Evolutionary conservation across 2,329 filamentous ascomycete genomes (phyloP).

Genomic region (Intubia oerlemansii): DNA sequence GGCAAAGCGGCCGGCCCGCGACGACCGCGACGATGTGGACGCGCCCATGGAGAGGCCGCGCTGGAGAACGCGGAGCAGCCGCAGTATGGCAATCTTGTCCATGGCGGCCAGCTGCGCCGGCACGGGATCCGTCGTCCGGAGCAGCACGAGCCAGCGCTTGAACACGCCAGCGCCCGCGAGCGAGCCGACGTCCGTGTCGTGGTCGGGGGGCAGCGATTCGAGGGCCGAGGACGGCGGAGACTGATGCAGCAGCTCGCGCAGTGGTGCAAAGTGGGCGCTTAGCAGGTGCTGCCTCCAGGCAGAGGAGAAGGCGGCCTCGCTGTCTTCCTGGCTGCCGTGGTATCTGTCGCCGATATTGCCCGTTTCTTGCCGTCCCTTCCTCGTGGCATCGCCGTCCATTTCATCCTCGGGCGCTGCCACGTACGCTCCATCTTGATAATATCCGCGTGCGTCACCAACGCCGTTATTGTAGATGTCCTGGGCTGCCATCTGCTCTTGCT

Average conservation of each 20-base stretch:
- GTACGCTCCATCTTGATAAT: slow-evolving; percentile 64
- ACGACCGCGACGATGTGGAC: slow-evolving; percentile 6
- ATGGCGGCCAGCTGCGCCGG: slow-evolving; percentile 41
- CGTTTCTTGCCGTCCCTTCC: no score
- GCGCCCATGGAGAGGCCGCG: slow-evolving; percentile 35
- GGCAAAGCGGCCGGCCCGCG: slow-evolving; percentile 4
- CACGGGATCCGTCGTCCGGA: slow-evolving; percentile 31
- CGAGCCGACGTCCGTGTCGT: slow-evolving; percentile 32
- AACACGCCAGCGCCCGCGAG: slow-evolving; percentile 28
- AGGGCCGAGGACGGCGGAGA: no score
- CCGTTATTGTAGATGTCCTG: slow-evolving; percentile 25
- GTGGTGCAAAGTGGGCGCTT: slow-evolving; percentile 37
- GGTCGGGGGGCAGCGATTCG: slow-evolving; percentile 31
- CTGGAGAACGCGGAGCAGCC: slow-evolving; percentile 45
- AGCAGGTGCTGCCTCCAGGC: slow-evolving; percentile 45
- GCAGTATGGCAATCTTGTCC: slow-evolving; percentile 42
- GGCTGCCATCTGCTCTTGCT: no score
- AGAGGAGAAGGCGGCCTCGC: slow-evolving; percentile 24
- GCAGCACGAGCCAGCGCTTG: slow-evolving; percentile 27
- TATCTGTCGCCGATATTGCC: slow-evolving; percentile 9
- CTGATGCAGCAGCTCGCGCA: slow-evolving; percentile 43
- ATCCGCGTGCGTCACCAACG: slow-evolving; percentile 34
- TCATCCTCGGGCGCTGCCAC: slow-evolving; percentile 31
- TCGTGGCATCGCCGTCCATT: no score
- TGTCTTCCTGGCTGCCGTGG: slow-evolving; percentile 8